Evolutionary conservation across 164 flowering plant species (phyloP).

Genomic region (Euptelea pleiosperma): DNA sequence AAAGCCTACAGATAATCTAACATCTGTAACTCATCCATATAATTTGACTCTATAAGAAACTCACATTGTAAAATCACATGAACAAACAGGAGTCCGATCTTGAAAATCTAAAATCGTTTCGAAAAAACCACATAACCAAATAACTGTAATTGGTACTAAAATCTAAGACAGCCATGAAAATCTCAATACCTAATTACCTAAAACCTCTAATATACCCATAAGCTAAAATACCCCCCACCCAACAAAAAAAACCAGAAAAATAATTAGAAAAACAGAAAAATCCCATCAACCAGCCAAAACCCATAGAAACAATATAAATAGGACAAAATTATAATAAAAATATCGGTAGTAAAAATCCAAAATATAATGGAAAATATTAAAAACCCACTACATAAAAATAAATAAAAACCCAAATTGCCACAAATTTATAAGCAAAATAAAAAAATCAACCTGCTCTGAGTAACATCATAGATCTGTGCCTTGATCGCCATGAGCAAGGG

Average conservation of each 20-base stretch:
- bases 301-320: too few species aligned
- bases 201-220: too few species aligned
- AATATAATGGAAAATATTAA: neutral
- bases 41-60: too few species aligned
- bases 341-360: neutral
- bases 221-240: neutral
- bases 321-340: neutral
- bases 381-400: neutral
- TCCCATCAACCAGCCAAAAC: too few species aligned
- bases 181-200: too few species aligned
- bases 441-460: constrained; percentile 55
- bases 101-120: neutral
- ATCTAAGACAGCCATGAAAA: neutral
- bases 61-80: neutral
- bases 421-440: neutral
- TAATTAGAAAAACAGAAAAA: too few species aligned
- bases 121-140: neutral
- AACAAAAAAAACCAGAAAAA: too few species aligned
- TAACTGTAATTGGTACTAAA: neutral
- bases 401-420: neutral
- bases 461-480: constrained; percentile 96
- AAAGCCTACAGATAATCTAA: too few species aligned
- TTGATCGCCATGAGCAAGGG: constrained; percentile 97
- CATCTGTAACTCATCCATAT: too few species aligned
- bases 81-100: neutral